Conservation (phyloP, 73 alveolate species). For the Paramecium caudatum region DNA sequence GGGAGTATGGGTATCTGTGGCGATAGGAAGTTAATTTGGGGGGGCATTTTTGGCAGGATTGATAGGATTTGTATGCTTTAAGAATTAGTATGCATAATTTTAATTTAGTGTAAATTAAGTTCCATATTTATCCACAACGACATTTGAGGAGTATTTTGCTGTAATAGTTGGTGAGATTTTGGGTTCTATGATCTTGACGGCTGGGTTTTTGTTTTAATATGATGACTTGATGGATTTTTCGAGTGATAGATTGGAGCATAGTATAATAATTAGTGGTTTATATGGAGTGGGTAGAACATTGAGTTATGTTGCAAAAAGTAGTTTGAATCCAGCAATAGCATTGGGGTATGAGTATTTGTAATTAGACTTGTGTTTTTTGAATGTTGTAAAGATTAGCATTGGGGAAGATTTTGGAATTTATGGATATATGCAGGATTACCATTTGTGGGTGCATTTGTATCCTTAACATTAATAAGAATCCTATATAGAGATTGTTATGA, state of each 20-base stretch:
- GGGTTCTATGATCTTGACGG: constrained; percentile 15
- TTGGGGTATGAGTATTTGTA: neutral
- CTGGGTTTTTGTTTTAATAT: constrained; percentile 52
- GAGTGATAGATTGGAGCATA: constrained; percentile 30
- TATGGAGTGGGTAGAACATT: constrained; percentile 43
- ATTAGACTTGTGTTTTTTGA: constrained; percentile 30
- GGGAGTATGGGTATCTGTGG: constrained; percentile 56
- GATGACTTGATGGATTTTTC: neutral
- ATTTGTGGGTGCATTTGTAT: constrained; percentile 11
- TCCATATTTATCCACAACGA: neutral
- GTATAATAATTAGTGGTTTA: constrained; percentile 25
- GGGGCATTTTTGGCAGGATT: constrained; percentile 62
- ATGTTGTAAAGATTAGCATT: constrained; percentile 44
- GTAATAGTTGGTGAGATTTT: constrained; percentile 21
- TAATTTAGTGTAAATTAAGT: constrained; percentile 21
- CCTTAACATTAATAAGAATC: neutral
- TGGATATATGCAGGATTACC: constrained; percentile 41
- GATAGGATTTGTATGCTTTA: constrained; percentile 32
- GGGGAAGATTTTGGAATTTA: constrained; percentile 57
- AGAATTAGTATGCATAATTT: constrained; percentile 18
- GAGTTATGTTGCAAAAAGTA: neutral
- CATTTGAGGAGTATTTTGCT: neutral
- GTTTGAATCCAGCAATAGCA: constrained; percentile 65
- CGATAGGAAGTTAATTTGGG: constrained; percentile 49
- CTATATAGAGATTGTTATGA: constrained; percentile 37